Percentiles rank a stretch among this genome's conserved stretches.
Evolutionary conservation across 148 eudicot species (phyloP).

Genomic region (Cornus controversa): DNA sequence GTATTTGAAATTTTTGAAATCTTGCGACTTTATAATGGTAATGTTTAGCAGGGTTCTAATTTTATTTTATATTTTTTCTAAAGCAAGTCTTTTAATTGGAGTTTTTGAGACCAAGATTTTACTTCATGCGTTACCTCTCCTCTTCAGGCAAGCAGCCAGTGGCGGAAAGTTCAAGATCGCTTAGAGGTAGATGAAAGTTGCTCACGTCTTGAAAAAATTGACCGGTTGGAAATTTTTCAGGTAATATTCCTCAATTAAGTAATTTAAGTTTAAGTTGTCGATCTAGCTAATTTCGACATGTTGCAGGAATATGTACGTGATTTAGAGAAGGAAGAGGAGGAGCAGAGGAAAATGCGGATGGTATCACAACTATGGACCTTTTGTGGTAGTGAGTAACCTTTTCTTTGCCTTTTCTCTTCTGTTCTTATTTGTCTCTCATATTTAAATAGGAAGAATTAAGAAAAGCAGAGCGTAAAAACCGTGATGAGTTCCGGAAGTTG

Average conservation of each 20-base stretch:
- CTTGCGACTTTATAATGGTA: constrained; percentile 95
- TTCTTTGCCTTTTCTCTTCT: background rate
- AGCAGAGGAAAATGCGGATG: constrained; percentile 78
- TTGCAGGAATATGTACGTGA: constrained; percentile 86
- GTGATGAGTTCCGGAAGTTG: constrained; percentile 92
- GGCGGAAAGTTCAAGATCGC: constrained; percentile 96
- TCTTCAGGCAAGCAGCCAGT: constrained; percentile 87
- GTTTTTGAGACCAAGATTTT: background rate
- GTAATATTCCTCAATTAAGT: constrained; percentile 27
- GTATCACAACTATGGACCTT: constrained; percentile 27
- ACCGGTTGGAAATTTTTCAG: constrained; percentile 88
- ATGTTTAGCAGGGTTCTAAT: background rate
- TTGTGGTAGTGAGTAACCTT: background rate
- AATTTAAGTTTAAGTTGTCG: background rate
- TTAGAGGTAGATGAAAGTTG: constrained; percentile 94
- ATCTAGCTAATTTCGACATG: constrained; percentile 12
- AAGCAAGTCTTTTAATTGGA: background rate
- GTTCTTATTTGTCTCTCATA: constrained; percentile 1
- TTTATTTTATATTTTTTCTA: background rate
- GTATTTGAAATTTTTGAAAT: constrained; percentile 74
- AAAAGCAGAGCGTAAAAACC: constrained; percentile 87
- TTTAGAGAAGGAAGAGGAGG: constrained; percentile 94
- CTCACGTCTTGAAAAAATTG: constrained; percentile 83
- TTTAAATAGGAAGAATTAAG: constrained; percentile 72
- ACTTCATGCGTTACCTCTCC: constrained; percentile 5